A percentile compares a stretch with the other conserved stretches of the same genome.
These are phyloP conservation scores for Hibiscus mutabilis DNA, from an alignment of 345 rosid genomes.

Conservation along the genomic window DNA sequence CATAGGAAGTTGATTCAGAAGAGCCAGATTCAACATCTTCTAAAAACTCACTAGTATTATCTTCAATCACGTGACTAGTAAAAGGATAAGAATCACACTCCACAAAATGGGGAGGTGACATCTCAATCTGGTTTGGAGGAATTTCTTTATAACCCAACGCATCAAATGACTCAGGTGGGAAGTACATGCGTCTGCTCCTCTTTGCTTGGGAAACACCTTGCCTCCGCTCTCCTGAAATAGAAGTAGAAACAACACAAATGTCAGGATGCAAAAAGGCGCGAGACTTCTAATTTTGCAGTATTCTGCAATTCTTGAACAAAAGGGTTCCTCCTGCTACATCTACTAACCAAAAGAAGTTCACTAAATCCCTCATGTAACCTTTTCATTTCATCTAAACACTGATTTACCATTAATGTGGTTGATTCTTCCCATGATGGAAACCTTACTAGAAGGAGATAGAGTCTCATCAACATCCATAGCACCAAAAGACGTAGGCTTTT, in stretches of 20 bases:
- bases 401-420: constrained; percentile 49
- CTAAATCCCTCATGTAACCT: constrained; percentile 10
- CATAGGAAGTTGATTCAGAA: constrained; percentile 47
- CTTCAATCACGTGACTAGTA: constrained; percentile 36
- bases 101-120: constrained; percentile 35
- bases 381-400: constrained; percentile 16
- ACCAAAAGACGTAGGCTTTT: constrained; percentile 40
- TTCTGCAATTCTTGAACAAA: constrained; percentile 14
- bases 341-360: constrained; percentile 14
- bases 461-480: constrained; percentile 39
- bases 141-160: constrained; percentile 47
- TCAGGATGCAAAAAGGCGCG: constrained; percentile 20
- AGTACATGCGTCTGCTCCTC: constrained; percentile 47
- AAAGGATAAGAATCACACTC: constrained; percentile 37
- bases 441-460: constrained; percentile 40
- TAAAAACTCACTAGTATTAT: constrained; percentile 38
- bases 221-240: constrained; percentile 51
- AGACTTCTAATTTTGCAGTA: constrained; percentile 11
- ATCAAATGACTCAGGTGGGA: constrained; percentile 43
- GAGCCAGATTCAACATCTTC: constrained; percentile 51
- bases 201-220: constrained; percentile 44
- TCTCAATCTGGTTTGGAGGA: constrained; percentile 34
- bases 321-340: constrained; percentile 13
- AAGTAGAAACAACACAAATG: constrained; percentile 20
- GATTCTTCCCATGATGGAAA: constrained; percentile 40